Evolutionary conservation across 768 basidiomycete species (phyloP).

Genomic region (Russula emetica): DNA sequence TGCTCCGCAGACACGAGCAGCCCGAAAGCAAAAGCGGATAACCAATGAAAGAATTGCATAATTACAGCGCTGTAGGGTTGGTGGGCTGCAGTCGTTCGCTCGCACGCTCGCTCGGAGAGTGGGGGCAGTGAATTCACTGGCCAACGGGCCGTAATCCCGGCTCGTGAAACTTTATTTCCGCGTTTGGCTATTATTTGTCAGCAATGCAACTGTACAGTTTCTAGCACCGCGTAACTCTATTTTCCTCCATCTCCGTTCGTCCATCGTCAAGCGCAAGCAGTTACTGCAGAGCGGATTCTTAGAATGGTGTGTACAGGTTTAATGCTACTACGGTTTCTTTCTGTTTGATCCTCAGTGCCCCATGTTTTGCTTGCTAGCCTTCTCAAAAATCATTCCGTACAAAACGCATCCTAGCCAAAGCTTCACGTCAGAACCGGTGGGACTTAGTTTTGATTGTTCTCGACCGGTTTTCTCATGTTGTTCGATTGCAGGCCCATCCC

Average conservation of each 20-base stretch:
- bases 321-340: no score
- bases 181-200: conserved; percentile 3
- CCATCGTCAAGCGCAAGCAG: not conserved
- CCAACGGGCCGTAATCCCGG: not conserved
- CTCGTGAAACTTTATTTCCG: not conserved
- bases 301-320: conserved; percentile 10
- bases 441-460: not conserved
- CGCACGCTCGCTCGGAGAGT: no score
- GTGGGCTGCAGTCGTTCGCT: no score
- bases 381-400: conserved; percentile 98
- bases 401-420: conserved; percentile 97
- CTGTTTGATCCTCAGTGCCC: not conserved
- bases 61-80: no score
- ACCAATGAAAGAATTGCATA: conserved; percentile 52
- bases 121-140: no score
- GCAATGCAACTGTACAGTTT: conserved; percentile 12
- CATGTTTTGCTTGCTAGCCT: conserved; percentile 50
- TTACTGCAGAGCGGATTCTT: not conserved
- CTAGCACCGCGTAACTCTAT: conserved; percentile 7
- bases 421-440: conserved; percentile 90
- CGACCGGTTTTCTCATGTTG: not conserved
- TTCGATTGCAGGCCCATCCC: conserved; percentile 73
- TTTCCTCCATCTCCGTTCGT: not conserved
- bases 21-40: conserved; percentile 47
- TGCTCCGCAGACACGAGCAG: conserved; percentile 43